Evolutionary conservation across 2,329 filamentous ascomycete species (phyloP).

Genomic region (Colletotrichum costaricense): DNA sequence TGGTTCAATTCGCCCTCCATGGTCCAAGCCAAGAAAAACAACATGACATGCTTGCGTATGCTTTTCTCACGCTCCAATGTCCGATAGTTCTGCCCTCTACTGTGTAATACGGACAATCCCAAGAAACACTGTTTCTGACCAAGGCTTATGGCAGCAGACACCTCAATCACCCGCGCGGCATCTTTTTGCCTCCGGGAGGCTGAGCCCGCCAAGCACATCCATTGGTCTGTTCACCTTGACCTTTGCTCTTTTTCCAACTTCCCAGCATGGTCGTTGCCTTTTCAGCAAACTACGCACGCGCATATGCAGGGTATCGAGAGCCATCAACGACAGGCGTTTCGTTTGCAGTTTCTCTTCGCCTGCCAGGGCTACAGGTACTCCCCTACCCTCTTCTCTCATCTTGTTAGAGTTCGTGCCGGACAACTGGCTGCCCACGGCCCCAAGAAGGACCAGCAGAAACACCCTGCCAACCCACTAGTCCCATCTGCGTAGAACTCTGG

Average conservation of each 20-base stretch:
- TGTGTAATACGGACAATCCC: background rate
- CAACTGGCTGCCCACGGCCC: conserved; percentile 3
- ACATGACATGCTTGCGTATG: conserved; percentile 31
- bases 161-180: conserved; percentile 19
- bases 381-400: background rate
- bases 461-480: conserved; percentile 13
- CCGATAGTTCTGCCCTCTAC: background rate
- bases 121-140: conserved; percentile 27
- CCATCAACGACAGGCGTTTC: conserved; percentile 10
- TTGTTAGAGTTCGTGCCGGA: background rate
- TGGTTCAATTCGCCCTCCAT: background rate
- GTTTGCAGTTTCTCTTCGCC: conserved; percentile 16
- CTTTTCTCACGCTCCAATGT: conserved; percentile 8
- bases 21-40: conserved; percentile 20
- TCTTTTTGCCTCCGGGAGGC: conserved; percentile 24
- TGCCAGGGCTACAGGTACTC: background rate
- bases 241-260: background rate
- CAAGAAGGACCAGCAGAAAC: background rate
- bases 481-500: conserved; percentile 12
- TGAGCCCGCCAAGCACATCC: conserved; percentile 23
- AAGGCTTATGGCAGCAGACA: conserved; percentile 29
- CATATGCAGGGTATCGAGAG: conserved; percentile 27
- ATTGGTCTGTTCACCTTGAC: conserved; percentile 15
- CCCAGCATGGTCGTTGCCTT: conserved; percentile 1
- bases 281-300: conserved; percentile 20